Conservation (phyloP, 306 rosid genomes). For the Quercus rubra region DNA sequence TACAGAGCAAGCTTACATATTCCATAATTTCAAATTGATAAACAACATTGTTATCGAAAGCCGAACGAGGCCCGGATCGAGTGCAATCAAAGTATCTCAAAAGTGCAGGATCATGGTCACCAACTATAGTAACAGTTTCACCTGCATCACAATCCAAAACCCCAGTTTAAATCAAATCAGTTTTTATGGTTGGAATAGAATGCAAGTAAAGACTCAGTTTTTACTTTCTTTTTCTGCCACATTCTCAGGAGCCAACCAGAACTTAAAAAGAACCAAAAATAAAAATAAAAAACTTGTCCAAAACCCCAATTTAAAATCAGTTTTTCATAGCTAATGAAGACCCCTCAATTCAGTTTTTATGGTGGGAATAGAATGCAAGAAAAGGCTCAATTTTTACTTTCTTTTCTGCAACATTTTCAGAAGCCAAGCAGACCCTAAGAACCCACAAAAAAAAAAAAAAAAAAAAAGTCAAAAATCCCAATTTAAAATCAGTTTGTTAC, state of each 20-base stretch:
- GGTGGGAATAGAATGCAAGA: neutral
- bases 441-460: neutral
- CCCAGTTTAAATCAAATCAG: neutral
- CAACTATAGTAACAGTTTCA: conserved; percentile 85
- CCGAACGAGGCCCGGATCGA: conserved; percentile 63
- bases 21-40: conserved; percentile 94
- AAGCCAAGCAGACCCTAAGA: neutral
- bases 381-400: neutral
- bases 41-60: conserved; percentile 64
- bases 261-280: too few relatives aligned
- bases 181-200: neutral
- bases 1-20: conserved; percentile 60
- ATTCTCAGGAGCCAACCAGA: neutral
- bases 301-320: too few relatives aligned
- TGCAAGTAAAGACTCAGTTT: neutral
- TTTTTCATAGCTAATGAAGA: too few relatives aligned
- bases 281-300: too few relatives aligned
- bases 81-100: conserved; percentile 82
- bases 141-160: conserved; percentile 37
- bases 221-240: neutral
- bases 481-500: too few relatives aligned
- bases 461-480: neutral
- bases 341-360: neutral
- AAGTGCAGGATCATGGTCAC: conserved; percentile 80
- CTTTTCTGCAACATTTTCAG: neutral